Conservation (phyloP, 2,329 filamentous ascomycete genomes). For the Colletotrichum sp. region DNA sequence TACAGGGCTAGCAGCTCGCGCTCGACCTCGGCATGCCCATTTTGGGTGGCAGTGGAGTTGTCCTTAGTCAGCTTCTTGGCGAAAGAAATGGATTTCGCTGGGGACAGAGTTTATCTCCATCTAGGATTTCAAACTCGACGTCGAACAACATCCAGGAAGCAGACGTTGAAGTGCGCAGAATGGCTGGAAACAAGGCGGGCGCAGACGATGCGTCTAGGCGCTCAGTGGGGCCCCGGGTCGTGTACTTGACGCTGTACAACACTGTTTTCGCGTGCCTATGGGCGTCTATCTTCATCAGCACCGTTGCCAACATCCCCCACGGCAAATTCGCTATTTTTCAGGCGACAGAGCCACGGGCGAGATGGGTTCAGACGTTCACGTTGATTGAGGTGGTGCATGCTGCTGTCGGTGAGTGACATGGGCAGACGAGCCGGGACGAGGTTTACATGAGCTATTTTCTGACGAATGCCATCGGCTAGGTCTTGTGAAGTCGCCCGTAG, state of each 20-base stretch:
- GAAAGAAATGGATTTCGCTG: not conserved
- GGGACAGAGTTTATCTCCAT: not conserved
- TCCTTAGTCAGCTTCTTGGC: not conserved
- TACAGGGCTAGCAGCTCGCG: not conserved
- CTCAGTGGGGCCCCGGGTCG: constrained; percentile 17
- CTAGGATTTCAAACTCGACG: not conserved
- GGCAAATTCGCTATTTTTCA: constrained; percentile 64
- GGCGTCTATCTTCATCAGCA: constrained; percentile 75
- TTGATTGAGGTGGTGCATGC: constrained; percentile 85
- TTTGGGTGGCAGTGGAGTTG: not conserved
- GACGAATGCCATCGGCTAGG: constrained; percentile 51
- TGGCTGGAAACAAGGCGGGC: not conserved
- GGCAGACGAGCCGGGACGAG: no score
- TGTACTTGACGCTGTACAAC: constrained; percentile 89
- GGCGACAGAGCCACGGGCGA: constrained; percentile 68
- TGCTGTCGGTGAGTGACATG: constrained; percentile 64
- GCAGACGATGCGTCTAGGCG: not conserved
- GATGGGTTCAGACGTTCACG: constrained; percentile 84
- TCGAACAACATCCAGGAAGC: not conserved
- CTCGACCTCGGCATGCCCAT: not conserved
- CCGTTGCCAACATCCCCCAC: constrained; percentile 53
- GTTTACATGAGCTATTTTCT: not conserved
- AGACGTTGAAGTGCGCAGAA: not conserved
- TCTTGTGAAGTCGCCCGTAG: constrained; percentile 81
- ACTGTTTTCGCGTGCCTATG: constrained; percentile 77